Conservation (phyloP, 192 early-diverging fungal species). For the Linnemannia elongata region DNA sequence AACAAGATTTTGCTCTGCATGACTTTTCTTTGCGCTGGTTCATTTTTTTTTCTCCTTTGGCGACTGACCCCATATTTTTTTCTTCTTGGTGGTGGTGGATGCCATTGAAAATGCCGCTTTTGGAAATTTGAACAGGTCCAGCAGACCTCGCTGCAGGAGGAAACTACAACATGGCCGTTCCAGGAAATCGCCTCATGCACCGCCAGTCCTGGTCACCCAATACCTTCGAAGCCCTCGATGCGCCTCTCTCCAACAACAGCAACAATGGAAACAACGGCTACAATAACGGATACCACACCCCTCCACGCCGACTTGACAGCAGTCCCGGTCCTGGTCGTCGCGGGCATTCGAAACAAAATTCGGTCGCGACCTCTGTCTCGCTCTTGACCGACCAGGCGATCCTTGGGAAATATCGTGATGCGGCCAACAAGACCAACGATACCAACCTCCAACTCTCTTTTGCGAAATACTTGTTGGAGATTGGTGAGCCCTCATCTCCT, state of each 20-base stretch:
- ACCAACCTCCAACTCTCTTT: constrained; percentile 79
- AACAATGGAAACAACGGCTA: neutral
- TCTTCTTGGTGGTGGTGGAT: neutral
- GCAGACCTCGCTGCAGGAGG: constrained; percentile 5
- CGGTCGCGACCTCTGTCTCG: constrained; percentile 43
- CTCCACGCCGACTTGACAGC: constrained; percentile 24
- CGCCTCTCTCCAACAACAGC: neutral
- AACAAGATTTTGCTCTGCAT: neutral
- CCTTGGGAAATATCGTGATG: constrained; percentile 75
- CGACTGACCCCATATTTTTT: neutral
- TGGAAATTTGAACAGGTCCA: constrained; percentile 32
- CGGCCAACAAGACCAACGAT: constrained; percentile 82
- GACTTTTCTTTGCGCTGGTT: neutral
- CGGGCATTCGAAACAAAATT: constrained; percentile 43
- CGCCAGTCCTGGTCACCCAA: constrained; percentile 48
- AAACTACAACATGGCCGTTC: constrained; percentile 1
- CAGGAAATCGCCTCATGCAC: neutral
- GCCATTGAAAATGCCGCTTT: constrained; percentile 8
- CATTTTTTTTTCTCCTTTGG: neutral
- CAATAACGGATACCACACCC: constrained; percentile 16
- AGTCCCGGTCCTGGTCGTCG: constrained; percentile 20
- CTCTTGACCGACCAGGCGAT: constrained; percentile 31
- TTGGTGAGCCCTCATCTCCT: constrained; percentile 54
- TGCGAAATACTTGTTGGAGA: constrained; percentile 82
- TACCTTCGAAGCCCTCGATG: constrained; percentile 27